Evolutionary conservation across 768 basidiomycete genomes (phyloP).

Genomic region (Mycena capillaripes): DNA sequence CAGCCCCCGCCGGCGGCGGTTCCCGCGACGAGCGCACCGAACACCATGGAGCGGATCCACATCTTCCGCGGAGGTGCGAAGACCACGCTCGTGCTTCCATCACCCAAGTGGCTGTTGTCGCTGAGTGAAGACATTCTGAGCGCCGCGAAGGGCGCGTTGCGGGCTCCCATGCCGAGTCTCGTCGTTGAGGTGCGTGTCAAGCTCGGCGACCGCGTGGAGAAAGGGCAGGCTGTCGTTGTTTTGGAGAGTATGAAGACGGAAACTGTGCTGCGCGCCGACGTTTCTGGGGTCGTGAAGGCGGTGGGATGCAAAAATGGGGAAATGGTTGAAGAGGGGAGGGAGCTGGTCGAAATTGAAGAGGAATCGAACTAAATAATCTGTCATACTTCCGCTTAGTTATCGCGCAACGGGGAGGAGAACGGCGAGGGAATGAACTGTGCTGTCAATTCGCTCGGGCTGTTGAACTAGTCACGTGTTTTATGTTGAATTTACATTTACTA

Average conservation of each 20-base stretch:
- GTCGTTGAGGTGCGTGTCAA: slow-evolving; percentile 90
- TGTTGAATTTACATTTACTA: background rate
- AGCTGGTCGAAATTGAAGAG: slow-evolving; percentile 78
- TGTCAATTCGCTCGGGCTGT: background rate
- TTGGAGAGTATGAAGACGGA: slow-evolving; percentile 99
- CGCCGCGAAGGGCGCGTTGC: slow-evolving; percentile 73
- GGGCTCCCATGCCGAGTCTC: slow-evolving; percentile 94
- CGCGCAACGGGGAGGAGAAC: no score
- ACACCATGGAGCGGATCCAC: slow-evolving; percentile 82
- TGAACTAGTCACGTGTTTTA: background rate
- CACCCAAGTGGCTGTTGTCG: slow-evolving; percentile 79
- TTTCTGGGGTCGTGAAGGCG: slow-evolving; percentile 75
- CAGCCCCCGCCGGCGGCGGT: slow-evolving; percentile 69
- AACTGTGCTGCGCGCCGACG: slow-evolving; percentile 83
- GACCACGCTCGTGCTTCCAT: slow-evolving; percentile 74
- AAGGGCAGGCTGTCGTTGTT: slow-evolving; percentile 85
- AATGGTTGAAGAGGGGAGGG: slow-evolving; percentile 91
- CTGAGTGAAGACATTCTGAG: slow-evolving; percentile 71
- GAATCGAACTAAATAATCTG: background rate
- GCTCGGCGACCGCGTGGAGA: slow-evolving; percentile 83
- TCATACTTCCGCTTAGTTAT: background rate
- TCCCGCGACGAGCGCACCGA: slow-evolving; percentile 67
- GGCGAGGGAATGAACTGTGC: no score
- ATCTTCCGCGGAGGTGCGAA: slow-evolving; percentile 76
- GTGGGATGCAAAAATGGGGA: slow-evolving; percentile 88